Base-by-base conservation (phyloP, 306 rosid genomes). In the Sindora glabra region DNA sequence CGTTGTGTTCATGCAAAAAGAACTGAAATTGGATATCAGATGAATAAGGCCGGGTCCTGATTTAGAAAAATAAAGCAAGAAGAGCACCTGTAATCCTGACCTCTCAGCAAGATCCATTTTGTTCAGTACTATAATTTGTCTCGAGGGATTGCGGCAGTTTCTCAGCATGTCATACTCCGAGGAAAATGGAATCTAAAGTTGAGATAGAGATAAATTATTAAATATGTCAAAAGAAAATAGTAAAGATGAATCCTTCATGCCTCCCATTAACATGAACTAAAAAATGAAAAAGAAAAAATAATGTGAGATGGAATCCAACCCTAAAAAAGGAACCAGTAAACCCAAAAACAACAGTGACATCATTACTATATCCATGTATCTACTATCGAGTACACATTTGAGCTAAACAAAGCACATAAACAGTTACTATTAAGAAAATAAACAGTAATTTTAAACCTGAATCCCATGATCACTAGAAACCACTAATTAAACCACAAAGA, bases 91-190 rank as follows among this genome's bases (percentile, higher is more conserved):
- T 27, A 71, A 49, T 56, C 38, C 70, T 4, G 84, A 77, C 19
- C 19, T 61, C 48, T 76, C 78, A n/a, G 91, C 95, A n/a, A 90
- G 96, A 67, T 90, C 97, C 62, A 54, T 44, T 79, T 87, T 87
- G 78, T 90, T 90, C 69, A 87, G 67, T 44, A 74, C 84, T 38
- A 85, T 51, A 24, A 87, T 85, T 19, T 62, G 73, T 49, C 68
- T 83, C 0, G 48, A 29, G 12, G 74, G 68, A 39, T 67, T 19
- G 12, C 45, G 14, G 49, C 23, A 45, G 47, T 75, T 67, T 63
- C 37, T 62, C 66, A 87, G 56, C 22, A 62, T 54, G 39, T 87
- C 58, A 25, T 50, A 83, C 51, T 69, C 79, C 0, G 96, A 90
- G 8, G 96, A 80, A 38, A 71, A 34, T 0, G 95, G 97, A 85